Base-by-base conservation (phyloP, 192 early-diverging fungal species). In the Coemansia sp. region DNA sequence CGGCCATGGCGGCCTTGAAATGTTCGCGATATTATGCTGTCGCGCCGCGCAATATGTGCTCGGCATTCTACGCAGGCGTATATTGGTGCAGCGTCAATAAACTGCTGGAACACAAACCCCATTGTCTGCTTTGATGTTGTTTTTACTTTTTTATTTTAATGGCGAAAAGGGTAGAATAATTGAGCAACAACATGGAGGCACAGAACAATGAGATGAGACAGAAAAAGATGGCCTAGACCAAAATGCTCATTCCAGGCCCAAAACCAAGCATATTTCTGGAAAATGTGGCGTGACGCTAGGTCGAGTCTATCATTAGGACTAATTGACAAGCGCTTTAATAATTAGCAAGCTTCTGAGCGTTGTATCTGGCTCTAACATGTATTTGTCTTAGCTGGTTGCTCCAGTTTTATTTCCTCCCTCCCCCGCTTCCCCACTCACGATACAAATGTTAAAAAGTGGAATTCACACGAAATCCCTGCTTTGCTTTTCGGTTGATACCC, bases 1-100 rank as follows among this genome's bases (percentile, higher is more conserved):
- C 73, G 62, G 4, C 78, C 78, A 6, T 69, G 61, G 1, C 73
- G 69, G 0, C 78, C 78, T 24, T 75, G 73, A 48, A 81, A 81
- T 9, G 66, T 73, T 1, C 73, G 65, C 9, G 78, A 75, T 9
- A 81, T 75, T 12, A 81, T 58, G 20, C 59, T 66, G 60, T 69
- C 73, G 49, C 39, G 37, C 1, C 64, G 58, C 1, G 78, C 69
- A 20, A 81, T 61, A 57, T 81, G 78, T 3, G 78, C 66, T 1
- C 59, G 54, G 64, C 78, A 81, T 11, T 13, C 37, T 0, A 56
- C 12, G 49, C 78, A 81, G 0, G 60, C 60, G 61, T 81, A 81
- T 12, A 81, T 38, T 14, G 78, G 52, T 1, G 69, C 65, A 0
- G 66, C 54, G 12, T 74, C 71, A 2, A 80, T 60, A 50, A 68